phyloP scores from a whole-genome alignment of 2,329 filamentous ascomycete genomes.

The Verticillium albo-atrum region DNA sequence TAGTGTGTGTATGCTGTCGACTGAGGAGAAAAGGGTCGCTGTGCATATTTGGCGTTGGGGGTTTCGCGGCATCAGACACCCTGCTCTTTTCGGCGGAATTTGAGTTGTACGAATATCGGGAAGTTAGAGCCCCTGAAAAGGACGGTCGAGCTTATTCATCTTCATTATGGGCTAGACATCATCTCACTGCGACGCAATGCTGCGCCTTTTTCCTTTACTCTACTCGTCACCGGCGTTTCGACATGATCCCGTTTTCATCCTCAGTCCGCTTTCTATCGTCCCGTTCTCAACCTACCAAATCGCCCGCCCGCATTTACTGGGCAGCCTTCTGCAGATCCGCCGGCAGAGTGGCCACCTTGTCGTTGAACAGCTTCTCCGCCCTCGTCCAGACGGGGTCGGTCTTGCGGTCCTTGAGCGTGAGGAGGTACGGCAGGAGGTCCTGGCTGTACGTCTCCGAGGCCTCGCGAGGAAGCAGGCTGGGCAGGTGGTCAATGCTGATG shows the following conservation, averaged over 20 bases:
- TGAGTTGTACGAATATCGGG: neutral
- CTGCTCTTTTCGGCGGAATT: slow-evolving; percentile 5
- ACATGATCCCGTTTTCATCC: neutral
- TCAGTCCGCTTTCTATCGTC: neutral
- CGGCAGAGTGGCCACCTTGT: slow-evolving; percentile 72
- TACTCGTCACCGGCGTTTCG: neutral
- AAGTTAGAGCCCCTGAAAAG: neutral
- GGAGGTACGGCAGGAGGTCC: slow-evolving; percentile 71
- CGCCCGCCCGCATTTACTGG: neutral
- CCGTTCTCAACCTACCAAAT: neutral
- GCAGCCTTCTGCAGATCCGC: slow-evolving; percentile 20
- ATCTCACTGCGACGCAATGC: neutral
- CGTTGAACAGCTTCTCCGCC: slow-evolving; percentile 77
- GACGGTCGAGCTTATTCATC: neutral
- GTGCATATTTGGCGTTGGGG: slow-evolving; percentile 11
- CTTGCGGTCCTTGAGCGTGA: slow-evolving; percentile 71
- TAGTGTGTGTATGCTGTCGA: neutral
- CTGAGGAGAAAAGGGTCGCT: slow-evolving; percentile 1
- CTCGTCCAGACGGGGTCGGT: slow-evolving; percentile 76
- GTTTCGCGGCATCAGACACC: slow-evolving; percentile 9
- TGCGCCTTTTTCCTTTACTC: neutral
- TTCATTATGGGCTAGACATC: neutral
- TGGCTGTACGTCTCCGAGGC: slow-evolving; percentile 80
- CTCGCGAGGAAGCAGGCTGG: slow-evolving; percentile 79
- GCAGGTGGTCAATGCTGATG: slow-evolving; percentile 85